Percentiles rank a stretch among this genome's conserved stretches.
Evolutionary conservation across 23 red algal species (phyloP).

Genomic region (Pyropia haitanensis): DNA sequence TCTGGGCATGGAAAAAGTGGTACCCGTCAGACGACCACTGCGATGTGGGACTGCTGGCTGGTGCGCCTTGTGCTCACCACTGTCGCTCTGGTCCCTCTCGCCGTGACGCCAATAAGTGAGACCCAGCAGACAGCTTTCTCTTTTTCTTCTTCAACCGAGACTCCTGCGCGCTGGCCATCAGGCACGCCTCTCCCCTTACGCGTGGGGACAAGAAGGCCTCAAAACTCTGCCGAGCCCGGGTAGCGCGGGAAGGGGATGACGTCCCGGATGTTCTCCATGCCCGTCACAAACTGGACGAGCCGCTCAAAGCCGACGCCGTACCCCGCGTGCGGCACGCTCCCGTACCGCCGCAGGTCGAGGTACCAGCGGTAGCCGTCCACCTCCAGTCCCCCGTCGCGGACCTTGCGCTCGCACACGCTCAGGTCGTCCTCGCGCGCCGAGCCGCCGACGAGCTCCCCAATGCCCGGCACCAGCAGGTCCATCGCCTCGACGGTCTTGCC

Average conservation of each 20-base stretch:
- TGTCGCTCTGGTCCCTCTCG: too few relatives aligned
- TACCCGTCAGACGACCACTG: too few relatives aligned
- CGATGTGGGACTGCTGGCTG: too few relatives aligned
- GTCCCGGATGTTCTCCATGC: conserved; percentile 98
- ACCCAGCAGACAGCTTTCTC: too few relatives aligned
- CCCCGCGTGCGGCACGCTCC: conserved; percentile 85
- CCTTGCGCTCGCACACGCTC: conserved; percentile 55
- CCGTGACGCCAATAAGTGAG: too few relatives aligned
- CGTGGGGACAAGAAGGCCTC: too few relatives aligned
- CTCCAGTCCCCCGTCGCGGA: conserved; percentile 61
- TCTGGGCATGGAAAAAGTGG: too few relatives aligned
- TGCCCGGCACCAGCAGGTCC: conserved; percentile 94
- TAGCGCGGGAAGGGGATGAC: conserved; percentile 95
- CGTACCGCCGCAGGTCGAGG: conserved; percentile 85
- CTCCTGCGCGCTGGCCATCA: too few relatives aligned
- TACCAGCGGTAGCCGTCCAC: conserved; percentile 90
- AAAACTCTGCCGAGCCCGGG: conserved; percentile 91
- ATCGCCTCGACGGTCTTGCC: conserved; percentile 70
- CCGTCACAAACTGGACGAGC: conserved; percentile 91
- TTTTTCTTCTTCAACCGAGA: too few relatives aligned
- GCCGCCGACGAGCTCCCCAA: conserved; percentile 94
- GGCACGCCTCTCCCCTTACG: too few relatives aligned
- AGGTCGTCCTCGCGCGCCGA: conserved; percentile 82
- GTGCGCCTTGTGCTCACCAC: too few relatives aligned
- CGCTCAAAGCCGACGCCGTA: conserved; percentile 98